phyloP scores from a whole-genome alignment of 352 stramenopile genomes.

The Phytophthora aleatoria region DNA sequence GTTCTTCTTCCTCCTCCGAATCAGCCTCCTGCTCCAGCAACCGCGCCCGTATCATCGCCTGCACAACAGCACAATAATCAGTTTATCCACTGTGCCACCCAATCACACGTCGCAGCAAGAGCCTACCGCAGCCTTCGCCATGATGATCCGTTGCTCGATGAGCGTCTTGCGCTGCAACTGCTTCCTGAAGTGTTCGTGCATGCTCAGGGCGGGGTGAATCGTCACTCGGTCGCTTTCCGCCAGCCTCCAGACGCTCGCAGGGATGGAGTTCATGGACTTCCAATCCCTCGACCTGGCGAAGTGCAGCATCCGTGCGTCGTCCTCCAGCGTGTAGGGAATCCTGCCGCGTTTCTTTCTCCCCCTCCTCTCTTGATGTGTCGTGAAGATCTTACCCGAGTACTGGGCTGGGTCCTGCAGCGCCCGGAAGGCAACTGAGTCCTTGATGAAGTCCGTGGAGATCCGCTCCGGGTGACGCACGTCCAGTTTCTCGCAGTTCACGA shows the following conservation, averaged over 20 bases:
- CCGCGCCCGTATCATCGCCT: slow-evolving; percentile 4
- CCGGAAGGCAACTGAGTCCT: slow-evolving; percentile 46
- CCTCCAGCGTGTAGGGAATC: slow-evolving; percentile 41
- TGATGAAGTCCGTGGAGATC: slow-evolving; percentile 56
- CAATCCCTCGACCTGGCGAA: slow-evolving; percentile 37
- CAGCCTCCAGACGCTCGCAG: slow-evolving; percentile 22
- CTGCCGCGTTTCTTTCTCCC: background rate
- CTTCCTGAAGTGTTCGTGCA: slow-evolving; percentile 64
- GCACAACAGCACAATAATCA: background rate
- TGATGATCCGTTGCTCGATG: slow-evolving; percentile 36
- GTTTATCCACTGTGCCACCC: background rate
- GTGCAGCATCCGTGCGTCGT: slow-evolving; percentile 57
- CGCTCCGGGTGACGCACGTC: slow-evolving; percentile 26
- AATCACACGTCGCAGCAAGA: background rate
- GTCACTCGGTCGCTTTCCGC: slow-evolving; percentile 37
- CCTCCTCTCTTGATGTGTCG: background rate
- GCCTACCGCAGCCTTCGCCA: slow-evolving; percentile 37
- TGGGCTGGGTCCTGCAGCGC: slow-evolving; percentile 34
- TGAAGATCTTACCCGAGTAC: slow-evolving; percentile 41
- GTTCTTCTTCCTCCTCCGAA: background rate
- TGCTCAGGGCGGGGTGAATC: slow-evolving; percentile 42
- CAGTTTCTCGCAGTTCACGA: slow-evolving; percentile 47
- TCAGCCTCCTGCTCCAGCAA: slow-evolving; percentile 14
- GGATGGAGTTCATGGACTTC: slow-evolving; percentile 26
- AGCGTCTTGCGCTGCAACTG: slow-evolving; percentile 42